Evolutionary conservation across 371 early-diverging fungal species (phyloP), one percentile per base, ranked within the genome.

Genomic region (Thermomucor indicae-seudaticae): DNA sequence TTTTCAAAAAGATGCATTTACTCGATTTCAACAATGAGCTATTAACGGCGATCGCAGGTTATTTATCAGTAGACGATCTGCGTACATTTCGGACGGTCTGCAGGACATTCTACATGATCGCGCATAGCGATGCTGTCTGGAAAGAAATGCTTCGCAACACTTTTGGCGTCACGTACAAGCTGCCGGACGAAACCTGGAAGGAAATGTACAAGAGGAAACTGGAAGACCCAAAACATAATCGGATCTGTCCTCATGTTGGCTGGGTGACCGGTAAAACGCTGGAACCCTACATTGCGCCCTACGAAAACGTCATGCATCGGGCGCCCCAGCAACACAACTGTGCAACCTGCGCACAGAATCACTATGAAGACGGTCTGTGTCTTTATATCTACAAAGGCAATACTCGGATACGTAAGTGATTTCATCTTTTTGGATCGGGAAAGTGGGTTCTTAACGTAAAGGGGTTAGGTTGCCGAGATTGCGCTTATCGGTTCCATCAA

Each of bases 161-260:
- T 2, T 75, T 50, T 46, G 71, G 75, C 3, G 64, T 75, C 23
- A 60, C 58, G 4, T 75, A 75, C 45, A 75, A 75, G 28, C 47
- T 65, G 19, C 67, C 69, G 0, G 40, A 64, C 0, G 64, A 70
- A 16, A 50, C 48, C 0, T 75, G 75, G 75, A 68, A 60, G 43
- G 63, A 62, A 6, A 60, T 66, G 63, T 75, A 68, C 31, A 47
- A 38, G 7, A 55, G 62, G 1, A 71, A 71, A 41, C 19, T 49
- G 6, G 53, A 60, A 4, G 75, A 75, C 42, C 69, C 71, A 12
- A 30, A 51, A 12, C 39, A 75, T 34, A 68, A 60, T 30, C 43
- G 61, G 16, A 61, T 75, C 16, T 75, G 75, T 32, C 75, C 75
- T 14, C 75, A 75, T 42, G 30, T 75, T n/a, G 60, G 71, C 12